These are phyloP conservation scores for Knoxia roxburghii DNA, from an alignment of 257 asterid species.

Conservation along the genomic window DNA sequence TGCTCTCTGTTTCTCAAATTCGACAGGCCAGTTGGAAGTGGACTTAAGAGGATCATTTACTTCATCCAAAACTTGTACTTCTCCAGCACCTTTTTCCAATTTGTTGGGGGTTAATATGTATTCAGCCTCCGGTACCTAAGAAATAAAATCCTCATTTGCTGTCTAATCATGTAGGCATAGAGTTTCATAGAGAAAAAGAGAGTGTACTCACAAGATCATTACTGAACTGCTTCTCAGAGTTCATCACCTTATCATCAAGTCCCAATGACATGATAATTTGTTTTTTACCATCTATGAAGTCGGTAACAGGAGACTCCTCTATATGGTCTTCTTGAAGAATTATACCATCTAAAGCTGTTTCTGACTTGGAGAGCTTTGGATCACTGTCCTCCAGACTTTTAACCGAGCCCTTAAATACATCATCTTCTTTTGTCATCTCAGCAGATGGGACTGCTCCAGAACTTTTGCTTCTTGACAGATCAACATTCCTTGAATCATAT, in stretches of 20 bases:
- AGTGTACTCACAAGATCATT: conserved; percentile 28
- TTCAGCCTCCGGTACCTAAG: conserved; percentile 24
- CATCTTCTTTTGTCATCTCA: conserved; percentile 25
- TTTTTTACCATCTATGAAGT: not conserved
- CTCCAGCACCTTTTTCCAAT: conserved; percentile 19
- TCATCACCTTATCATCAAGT: conserved; percentile 14
- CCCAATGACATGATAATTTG: conserved; percentile 6
- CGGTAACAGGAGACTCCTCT: conserved; percentile 5
- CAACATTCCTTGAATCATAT: conserved; percentile 13
- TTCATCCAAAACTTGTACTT: conserved; percentile 17
- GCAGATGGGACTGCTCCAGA: conserved; percentile 31
- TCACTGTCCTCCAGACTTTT: conserved; percentile 15
- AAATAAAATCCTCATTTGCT: not conserved
- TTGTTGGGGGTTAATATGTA: conserved; percentile 4
- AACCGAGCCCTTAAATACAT: conserved; percentile 13
- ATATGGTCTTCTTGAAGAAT: not conserved
- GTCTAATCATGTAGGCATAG: not conserved
- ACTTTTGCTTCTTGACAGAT: conserved; percentile 40
- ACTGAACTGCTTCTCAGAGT: conserved; percentile 26
- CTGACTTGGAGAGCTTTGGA: conserved; percentile 16
- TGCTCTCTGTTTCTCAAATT: conserved; percentile 61
- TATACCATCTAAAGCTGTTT: conserved; percentile 6
- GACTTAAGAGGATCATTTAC: conserved; percentile 25
- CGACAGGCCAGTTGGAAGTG: conserved; percentile 39
- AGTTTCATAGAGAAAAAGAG: not conserved